Base-by-base conservation (phyloP, 2,329 filamentous ascomycete genomes). In the Paracoccidioides brasiliensis region DNA sequence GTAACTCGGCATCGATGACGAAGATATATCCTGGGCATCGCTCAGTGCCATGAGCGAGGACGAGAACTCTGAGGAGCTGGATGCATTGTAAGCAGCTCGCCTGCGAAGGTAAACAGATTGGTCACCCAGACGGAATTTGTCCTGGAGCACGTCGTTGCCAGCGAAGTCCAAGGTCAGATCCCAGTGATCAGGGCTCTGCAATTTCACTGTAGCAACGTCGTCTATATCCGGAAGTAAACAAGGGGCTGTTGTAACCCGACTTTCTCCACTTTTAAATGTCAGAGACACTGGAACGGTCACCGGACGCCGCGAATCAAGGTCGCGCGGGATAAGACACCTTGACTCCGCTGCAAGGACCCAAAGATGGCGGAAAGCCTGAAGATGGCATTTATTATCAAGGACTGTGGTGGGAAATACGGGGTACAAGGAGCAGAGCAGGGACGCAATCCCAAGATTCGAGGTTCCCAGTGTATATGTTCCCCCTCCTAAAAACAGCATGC, bases 351-450 rank as follows among this genome's bases (percentile, higher is more conserved):
- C 93, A 3, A 98, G 78, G 9, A 95, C 91, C 93, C 93, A 98
- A 66, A 98, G 87, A 70, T 98, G 91, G 4, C 94, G 83, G 74
- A 98, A 93, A 3, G 94, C 93, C 73, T 98, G 93, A 5, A 98
- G 78, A 64, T 98, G 93, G 9, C 89, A 90, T 61, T 88, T 86
- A 66, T 97, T 97, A 72, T 98, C 93, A 64, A 95, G 86, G 1
- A 97, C 88, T 35, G 82, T 85, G 8, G 82, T 85, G 0, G 93
- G 93, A 67, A 95, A 96, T 22, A 96, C 79, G 0, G 93, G 93
- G 66, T 98, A 98, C 69, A 98, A 95, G 1, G 93, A 86, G 45
- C 93, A 85, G 6, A 98, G 80, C 5, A 98, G 77, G 10, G 88
- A 82, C 1, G 89, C 91, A 51, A 95, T 83, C 8, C 91, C 90